Conservation (phyloP, 2,329 filamentous ascomycete species). For the Alternaria gaisen region DNA sequence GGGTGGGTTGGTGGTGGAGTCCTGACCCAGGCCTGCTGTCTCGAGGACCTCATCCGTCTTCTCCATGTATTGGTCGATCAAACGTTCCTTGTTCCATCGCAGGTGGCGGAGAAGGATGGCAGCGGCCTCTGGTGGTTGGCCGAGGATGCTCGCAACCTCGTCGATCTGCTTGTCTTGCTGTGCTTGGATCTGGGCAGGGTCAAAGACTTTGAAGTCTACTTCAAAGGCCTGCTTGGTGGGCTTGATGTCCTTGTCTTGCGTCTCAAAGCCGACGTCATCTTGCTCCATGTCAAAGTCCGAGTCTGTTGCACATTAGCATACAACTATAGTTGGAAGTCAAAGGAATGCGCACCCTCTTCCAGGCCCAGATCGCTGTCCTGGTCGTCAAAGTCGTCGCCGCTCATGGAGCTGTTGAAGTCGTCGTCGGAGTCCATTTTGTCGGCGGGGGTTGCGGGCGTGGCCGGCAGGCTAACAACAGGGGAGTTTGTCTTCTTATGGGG, state of each 20-base stretch:
- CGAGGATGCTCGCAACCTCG: constrained; percentile 90
- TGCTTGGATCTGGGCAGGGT: constrained; percentile 79
- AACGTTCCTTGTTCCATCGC: constrained; percentile 93
- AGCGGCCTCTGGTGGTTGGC: constrained; percentile 85
- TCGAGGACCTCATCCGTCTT: constrained; percentile 80
- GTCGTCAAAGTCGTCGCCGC: constrained; percentile 78
- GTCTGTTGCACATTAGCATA: constrained; percentile 47
- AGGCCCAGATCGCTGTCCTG: constrained; percentile 75
- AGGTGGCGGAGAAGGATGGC: constrained; percentile 90
- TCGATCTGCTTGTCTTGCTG: constrained; percentile 87
- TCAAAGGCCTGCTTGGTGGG: constrained; percentile 80
- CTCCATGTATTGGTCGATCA: constrained; percentile 98
- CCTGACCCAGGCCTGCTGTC: constrained; percentile 78
- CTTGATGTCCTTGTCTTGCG: constrained; percentile 75
- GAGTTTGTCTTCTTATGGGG: constrained; percentile 41
- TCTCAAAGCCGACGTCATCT: constrained; percentile 67
- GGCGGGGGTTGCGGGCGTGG: constrained; percentile 45
- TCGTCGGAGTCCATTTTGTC: constrained; percentile 92
- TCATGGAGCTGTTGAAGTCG: constrained; percentile 86
- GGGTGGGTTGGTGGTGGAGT: constrained; percentile 58
- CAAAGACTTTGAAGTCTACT: constrained; percentile 82
- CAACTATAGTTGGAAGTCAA: constrained; percentile 1
- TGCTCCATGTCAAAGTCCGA: constrained; percentile 66
- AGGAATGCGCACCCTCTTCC: constrained; percentile 52
- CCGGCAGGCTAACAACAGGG: constrained; percentile 34